Conservation (phyloP, 2,329 filamentous ascomycete genomes). For the Lasiodiplodia sp. region DNA sequence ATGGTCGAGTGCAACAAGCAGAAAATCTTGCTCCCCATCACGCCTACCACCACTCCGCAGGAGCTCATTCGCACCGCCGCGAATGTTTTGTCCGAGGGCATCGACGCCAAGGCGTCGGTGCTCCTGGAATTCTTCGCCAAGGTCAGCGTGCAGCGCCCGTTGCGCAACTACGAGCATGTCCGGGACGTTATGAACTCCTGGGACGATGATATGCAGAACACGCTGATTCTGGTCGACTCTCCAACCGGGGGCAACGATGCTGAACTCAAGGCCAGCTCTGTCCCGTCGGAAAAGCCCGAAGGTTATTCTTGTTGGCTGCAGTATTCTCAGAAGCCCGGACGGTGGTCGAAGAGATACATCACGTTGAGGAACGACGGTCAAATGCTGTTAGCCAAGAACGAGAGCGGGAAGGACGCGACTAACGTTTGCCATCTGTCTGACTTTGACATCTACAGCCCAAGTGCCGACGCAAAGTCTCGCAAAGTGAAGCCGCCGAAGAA, state of each 20-base stretch:
- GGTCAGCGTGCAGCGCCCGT: slow-evolving; percentile 79
- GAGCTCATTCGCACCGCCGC: slow-evolving; percentile 76
- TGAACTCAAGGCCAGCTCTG: slow-evolving; percentile 68
- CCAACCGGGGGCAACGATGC: slow-evolving; percentile 62
- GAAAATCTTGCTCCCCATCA: slow-evolving; percentile 74
- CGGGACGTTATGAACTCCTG: slow-evolving; percentile 92
- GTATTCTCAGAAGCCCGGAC: slow-evolving; percentile 80
- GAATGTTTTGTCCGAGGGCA: slow-evolving; percentile 66
- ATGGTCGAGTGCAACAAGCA: slow-evolving; percentile 75
- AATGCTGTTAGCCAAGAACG: slow-evolving; percentile 73
- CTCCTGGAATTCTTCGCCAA: slow-evolving; percentile 78
- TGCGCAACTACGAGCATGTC: slow-evolving; percentile 86
- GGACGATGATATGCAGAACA: slow-evolving; percentile 82
- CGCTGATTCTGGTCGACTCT: slow-evolving; percentile 70
- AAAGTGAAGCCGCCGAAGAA: slow-evolving; percentile 84
- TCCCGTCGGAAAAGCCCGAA: slow-evolving; percentile 68
- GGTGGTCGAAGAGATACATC: slow-evolving; percentile 87
- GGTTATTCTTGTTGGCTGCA: slow-evolving; percentile 77
- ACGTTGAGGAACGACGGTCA: slow-evolving; percentile 78
- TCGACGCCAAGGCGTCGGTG: slow-evolving; percentile 72
- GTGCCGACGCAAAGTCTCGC: slow-evolving; percentile 70
- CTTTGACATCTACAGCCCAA: slow-evolving; percentile 88
- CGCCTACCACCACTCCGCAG: slow-evolving; percentile 73
- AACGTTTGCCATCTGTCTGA: slow-evolving; percentile 87
- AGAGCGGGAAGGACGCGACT: slow-evolving; percentile 68